Conservation (phyloP, 2,329 filamentous ascomycete species). For the Tricladium varicosporioides region DNA sequence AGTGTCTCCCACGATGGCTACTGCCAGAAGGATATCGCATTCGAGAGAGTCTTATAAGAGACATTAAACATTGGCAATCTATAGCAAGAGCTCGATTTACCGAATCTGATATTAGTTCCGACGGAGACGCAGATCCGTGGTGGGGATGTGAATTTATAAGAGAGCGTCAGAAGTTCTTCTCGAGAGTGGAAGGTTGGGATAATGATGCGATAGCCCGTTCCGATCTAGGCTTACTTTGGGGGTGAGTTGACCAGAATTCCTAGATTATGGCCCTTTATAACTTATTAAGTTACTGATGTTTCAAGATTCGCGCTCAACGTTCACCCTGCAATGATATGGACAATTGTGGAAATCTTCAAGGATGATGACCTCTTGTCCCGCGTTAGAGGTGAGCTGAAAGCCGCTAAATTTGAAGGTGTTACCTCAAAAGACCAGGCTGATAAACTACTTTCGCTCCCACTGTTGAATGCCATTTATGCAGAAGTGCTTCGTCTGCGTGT, state of each 20-base stretch:
- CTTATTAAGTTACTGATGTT: no score
- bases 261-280: no score
- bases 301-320: no score
- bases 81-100: slow-evolving; percentile 7
- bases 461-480: slow-evolving; percentile 35
- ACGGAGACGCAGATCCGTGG: background rate
- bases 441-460: slow-evolving; percentile 16
- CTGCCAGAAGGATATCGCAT: slow-evolving; percentile 17
- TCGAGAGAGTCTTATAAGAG: slow-evolving; percentile 18
- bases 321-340: background rate
- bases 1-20: slow-evolving; percentile 21
- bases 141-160: background rate
- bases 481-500: slow-evolving; percentile 32
- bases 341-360: background rate
- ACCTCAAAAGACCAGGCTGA: slow-evolving; percentile 3
- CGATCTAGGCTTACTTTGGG: slow-evolving; percentile 4
- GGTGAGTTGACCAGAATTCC: no score
- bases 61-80: slow-evolving; percentile 22
- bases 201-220: background rate
- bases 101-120: background rate
- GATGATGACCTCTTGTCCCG: background rate
- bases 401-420: background rate
- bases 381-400: background rate
- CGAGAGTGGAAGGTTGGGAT: background rate
- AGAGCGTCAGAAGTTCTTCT: background rate